Conservation (phyloP, 768 basidiomycete genomes). For the Lentinula detonsa region DNA sequence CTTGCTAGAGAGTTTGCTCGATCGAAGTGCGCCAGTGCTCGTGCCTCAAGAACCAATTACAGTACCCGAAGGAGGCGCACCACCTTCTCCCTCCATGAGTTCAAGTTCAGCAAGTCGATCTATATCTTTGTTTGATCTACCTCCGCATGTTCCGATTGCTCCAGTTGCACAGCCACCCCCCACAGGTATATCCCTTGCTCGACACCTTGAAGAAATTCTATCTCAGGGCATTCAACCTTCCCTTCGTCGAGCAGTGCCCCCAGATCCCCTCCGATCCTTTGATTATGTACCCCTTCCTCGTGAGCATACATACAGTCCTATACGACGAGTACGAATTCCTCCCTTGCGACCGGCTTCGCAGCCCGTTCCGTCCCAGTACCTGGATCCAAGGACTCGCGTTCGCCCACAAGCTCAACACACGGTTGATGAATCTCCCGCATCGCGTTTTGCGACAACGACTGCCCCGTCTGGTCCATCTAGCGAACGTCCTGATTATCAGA, state of each 20-base stretch:
- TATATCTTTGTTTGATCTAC: constrained; percentile 16
- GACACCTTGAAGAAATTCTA: constrained; percentile 56
- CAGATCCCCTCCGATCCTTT: constrained; percentile 45
- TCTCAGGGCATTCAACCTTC: constrained; percentile 36
- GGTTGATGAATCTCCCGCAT: neutral
- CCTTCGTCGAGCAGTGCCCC: constrained; percentile 33
- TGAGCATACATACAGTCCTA: neutral
- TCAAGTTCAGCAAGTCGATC: constrained; percentile 21
- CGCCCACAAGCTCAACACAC: neutral
- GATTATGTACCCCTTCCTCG: constrained; percentile 1
- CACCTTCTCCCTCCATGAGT: constrained; percentile 16
- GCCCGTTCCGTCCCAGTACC: neutral
- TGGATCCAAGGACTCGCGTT: neutral
- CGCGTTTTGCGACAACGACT: neutral
- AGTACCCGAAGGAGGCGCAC: constrained; percentile 10
- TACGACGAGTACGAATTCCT: neutral
- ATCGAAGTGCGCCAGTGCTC: constrained; percentile 24
- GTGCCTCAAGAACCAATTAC: constrained; percentile 14
- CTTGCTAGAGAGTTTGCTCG: constrained; percentile 32
- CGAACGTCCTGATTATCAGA: neutral
- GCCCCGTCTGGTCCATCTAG: neutral
- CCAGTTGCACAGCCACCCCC: constrained; percentile 42
- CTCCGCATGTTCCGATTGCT: constrained; percentile 1
- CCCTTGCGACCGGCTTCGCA: neutral
- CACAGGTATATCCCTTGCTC: constrained; percentile 47